Evolutionary conservation across 176 grass and related monocot species (phyloP), one percentile per base, ranked within the genome.

Genomic region (Puya raimondii): DNA sequence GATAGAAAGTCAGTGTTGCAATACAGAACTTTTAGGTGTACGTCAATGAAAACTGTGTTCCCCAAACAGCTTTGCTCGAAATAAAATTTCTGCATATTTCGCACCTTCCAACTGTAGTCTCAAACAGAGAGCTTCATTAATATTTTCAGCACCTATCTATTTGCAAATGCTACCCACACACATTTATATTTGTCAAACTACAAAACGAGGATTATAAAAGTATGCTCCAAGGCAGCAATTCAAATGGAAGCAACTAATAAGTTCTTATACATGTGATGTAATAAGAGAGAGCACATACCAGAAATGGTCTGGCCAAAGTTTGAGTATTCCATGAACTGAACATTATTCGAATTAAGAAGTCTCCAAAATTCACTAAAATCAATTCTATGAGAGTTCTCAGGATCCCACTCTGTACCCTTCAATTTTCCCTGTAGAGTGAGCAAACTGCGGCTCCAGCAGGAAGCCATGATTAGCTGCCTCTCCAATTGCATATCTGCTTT

Each of bases 271-370:
- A 50, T 26, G 3, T 52, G 67, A 77, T 17, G 18, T 13, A n/a
- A 68, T 17, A 51, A 17, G 48, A 73, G 49, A 23, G 29, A 70
- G 51, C 33, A n/a, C 65, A 59, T 75, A 81, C 71, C 79, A 48
- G 71, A 81, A 54, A 81, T 49, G 12, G 79, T 75, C 47, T 81
- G 65, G 1, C 71, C 79, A 64, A 74, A 81, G 48, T 81, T 68
- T 63, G 79, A 75, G 65, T 81, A 81, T 74, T 81, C 79, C 79
- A 81, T 81, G 58, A 81, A 81, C 50, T 69, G 71, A 53, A 81
- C 71, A 75, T 75, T 81, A 57, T 75, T 81, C 2, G 79, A 75
- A 63, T 81, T 74, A 27, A 81, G 71, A 69, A 75, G 71, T 12
- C 23, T 81, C 71, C 64, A 69, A 52, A 81, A 81, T 69, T 75